Base-by-base conservation (phyloP, 179 eudicot species). In the Silene vulgaris region DNA sequence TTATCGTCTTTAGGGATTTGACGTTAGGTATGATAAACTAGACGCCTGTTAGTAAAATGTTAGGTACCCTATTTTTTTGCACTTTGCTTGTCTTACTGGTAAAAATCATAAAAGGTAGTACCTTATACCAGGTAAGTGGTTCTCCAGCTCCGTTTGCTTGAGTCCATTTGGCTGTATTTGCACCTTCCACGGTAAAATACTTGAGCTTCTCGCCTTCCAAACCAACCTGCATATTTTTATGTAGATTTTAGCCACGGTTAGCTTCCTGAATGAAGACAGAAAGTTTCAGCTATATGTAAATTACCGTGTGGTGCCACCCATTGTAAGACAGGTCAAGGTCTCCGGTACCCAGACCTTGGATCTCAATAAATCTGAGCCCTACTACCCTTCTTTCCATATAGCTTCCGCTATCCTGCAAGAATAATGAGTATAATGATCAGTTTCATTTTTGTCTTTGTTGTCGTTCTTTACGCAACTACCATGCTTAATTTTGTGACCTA, bases 51-150 rank as follows among this genome's bases (percentile, higher is more conserved):
- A 6, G 48, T 29, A 23, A 65, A 29, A 65, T 60, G 1, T 19
- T 19, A 17, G 64, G 0, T 60, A 8, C 7, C 26, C 3, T 35
- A 35, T 35, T 4, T 35, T 35, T 35, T 52, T 69, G 45, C 29
- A 60, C 65, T 28, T 60, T 20, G 62, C 19, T 60, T 20, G 28
- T 60, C 65, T 60, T 60, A 69, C 11, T 5, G 26, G 65, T n/a
- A 13, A 28, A 72, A 29, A 56, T 72, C 5, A 12, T 72, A 3
- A 13, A 19, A 56, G 65, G 65, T 35, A 71, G 16, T 92, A 93
- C 98, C 98, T 86, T 91, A 80, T 92, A 92, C 98, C 98, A 94
- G 26, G 96, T 87, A 43, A 88, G 26, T 32, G 90, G 81, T 60
- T 70, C 54, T 4, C 81, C 79, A n/a, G 75, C 71, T 69, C 79